phyloP scores from a whole-genome alignment of 345 rosid species.

The Salix suchowensis region DNA sequence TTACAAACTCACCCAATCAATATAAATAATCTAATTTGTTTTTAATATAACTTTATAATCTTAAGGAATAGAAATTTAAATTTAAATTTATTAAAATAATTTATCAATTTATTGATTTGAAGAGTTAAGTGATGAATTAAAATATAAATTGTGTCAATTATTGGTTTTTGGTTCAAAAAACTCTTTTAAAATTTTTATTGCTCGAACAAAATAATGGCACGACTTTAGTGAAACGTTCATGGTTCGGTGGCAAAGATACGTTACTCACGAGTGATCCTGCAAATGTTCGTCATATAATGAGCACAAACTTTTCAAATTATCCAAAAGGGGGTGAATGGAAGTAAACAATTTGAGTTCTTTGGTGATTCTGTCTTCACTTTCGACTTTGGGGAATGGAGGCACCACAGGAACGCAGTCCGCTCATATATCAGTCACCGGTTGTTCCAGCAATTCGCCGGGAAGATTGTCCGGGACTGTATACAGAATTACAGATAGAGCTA shows the following conservation, averaged over 20 bases:
- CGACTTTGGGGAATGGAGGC: not conserved
- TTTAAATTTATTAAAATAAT: too few species aligned
- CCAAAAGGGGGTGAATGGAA: not conserved
- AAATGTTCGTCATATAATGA: not conserved
- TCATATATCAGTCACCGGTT: not conserved
- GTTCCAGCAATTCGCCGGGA: not conserved
- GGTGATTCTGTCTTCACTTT: conserved; percentile 6
- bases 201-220: conserved; percentile 2
- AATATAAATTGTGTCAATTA: too few species aligned
- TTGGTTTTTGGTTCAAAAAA: too few species aligned
- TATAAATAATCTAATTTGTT: too few species aligned
- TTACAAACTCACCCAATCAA: too few species aligned
- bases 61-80: too few species aligned
- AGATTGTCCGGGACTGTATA: not conserved
- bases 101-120: too few species aligned
- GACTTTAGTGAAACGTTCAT: not conserved
- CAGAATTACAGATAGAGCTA: not conserved
- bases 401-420: not conserved
- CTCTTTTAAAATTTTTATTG: too few species aligned
- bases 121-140: too few species aligned
- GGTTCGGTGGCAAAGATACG: not conserved
- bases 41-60: too few species aligned
- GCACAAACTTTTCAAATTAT: not conserved
- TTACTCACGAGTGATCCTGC: conserved; percentile 3
- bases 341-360: conserved; percentile 1